Evolutionary conservation across 257 asterid genomes (phyloP).

Genomic region (Agastache rugosa): DNA sequence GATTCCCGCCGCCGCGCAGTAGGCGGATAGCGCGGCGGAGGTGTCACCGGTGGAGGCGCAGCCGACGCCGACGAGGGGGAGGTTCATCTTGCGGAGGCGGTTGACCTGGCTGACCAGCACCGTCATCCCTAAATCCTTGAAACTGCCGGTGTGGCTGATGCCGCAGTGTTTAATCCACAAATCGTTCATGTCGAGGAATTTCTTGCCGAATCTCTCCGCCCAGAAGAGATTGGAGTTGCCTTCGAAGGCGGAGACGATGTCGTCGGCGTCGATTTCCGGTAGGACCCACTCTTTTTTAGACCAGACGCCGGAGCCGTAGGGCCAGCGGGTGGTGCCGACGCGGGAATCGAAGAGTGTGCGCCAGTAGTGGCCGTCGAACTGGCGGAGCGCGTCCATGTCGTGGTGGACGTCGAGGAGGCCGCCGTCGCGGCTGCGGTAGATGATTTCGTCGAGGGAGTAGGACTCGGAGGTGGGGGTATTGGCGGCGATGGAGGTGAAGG

Average conservation of each 20-base stretch:
- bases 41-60: constrained; percentile 78
- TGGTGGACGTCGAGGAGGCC: constrained; percentile 71
- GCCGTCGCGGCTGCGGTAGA: constrained; percentile 66
- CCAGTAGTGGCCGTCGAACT: constrained; percentile 66
- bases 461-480: constrained; percentile 49
- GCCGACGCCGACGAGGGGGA: constrained; percentile 57
- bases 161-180: constrained; percentile 71
- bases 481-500: constrained; percentile 55
- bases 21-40: constrained; percentile 67
- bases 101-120: constrained; percentile 69
- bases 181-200: constrained; percentile 52
- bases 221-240: constrained; percentile 65
- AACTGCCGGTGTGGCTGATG: constrained; percentile 66
- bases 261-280: constrained; percentile 53
- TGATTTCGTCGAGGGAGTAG: constrained; percentile 64
- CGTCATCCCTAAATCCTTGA: constrained; percentile 69
- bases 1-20: constrained; percentile 58
- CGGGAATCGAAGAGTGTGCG: constrained; percentile 60
- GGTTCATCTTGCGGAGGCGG: constrained; percentile 52
- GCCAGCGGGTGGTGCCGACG: constrained; percentile 66
- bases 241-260: constrained; percentile 64
- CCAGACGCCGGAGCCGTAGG: constrained; percentile 76
- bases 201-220: constrained; percentile 62
- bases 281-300: constrained; percentile 71
- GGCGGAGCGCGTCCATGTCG: constrained; percentile 55